Conservation (phyloP, 2,329 filamentous ascomycete genomes). For the Colletotrichum eremochloae region DNA sequence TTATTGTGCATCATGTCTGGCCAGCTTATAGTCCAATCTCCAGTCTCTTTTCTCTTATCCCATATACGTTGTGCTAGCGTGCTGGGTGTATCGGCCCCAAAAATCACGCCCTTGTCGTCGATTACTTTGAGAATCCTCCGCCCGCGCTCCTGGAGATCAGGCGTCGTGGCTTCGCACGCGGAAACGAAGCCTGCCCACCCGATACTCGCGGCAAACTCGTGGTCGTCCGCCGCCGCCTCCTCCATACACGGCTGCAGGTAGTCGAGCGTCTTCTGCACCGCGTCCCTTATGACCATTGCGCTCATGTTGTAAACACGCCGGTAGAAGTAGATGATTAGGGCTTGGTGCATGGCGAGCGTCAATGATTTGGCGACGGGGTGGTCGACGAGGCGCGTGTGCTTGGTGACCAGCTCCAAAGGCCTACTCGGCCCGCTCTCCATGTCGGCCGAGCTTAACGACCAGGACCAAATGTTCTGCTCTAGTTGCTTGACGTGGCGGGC, state of each 20-base stretch:
- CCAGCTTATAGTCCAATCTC: slow-evolving; percentile 51
- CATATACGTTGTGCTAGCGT: slow-evolving; percentile 48
- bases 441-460: slow-evolving; percentile 43
- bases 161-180: slow-evolving; percentile 56
- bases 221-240: slow-evolving; percentile 50
- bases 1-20: slow-evolving; percentile 39
- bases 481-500: slow-evolving; percentile 49
- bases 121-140: slow-evolving; percentile 45
- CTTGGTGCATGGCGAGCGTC: slow-evolving; percentile 57
- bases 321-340: slow-evolving; percentile 61
- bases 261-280: slow-evolving; percentile 53
- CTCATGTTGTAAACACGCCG: slow-evolving; percentile 57
- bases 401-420: slow-evolving; percentile 8
- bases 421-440: slow-evolving; percentile 18
- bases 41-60: slow-evolving; percentile 47
- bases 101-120: slow-evolving; percentile 48
- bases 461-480: slow-evolving; percentile 51
- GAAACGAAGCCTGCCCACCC: slow-evolving; percentile 61
- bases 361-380: slow-evolving; percentile 48
- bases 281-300: slow-evolving; percentile 55
- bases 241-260: slow-evolving; percentile 53
- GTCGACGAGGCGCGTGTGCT: slow-evolving; percentile 21
- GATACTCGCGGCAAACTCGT: slow-evolving; percentile 54
- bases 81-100: slow-evolving; percentile 46
- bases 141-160: slow-evolving; percentile 50